Percentiles rank a stretch among this genome's conserved stretches.
Conservation (phyloP, 1,284 basidiomycete genomes). For the Thecaphora thlaspeos region DNA sequence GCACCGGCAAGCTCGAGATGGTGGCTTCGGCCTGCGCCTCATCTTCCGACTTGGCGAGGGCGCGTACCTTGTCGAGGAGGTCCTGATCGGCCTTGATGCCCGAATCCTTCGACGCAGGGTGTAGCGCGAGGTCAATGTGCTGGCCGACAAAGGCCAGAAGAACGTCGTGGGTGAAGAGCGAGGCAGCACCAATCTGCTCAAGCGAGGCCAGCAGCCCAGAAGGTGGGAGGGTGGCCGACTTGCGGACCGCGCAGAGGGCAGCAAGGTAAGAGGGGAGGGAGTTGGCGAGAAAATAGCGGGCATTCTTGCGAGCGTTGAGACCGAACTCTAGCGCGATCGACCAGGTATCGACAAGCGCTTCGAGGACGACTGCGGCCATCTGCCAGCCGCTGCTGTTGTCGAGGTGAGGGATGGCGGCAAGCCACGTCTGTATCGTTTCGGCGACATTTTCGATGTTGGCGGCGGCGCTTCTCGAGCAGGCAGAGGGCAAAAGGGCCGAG, state of each 20-base stretch:
- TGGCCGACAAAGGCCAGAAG: conserved; percentile 4
- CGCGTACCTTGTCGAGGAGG: neutral
- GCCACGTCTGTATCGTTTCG: conserved; percentile 32
- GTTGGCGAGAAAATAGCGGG: conserved; percentile 26
- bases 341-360: conserved; percentile 23
- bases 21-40: neutral
- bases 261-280: conserved; percentile 15
- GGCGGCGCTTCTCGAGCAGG: conserved; percentile 32
- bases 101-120: neutral
- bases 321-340: conserved; percentile 30
- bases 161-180: conserved; percentile 32
- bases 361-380: conserved; percentile 4
- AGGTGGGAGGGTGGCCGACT: neutral
- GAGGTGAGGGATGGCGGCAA: conserved; percentile 14
- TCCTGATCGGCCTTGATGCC: neutral
- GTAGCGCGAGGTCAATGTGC: neutral
- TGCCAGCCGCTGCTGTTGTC: neutral
- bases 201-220: conserved; percentile 8
- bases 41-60: neutral
- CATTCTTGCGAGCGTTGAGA: conserved; percentile 38
- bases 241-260: conserved; percentile 7
- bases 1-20: neutral
- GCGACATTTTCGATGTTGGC: conserved; percentile 40
- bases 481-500: conserved; percentile 18
- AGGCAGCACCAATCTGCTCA: conserved; percentile 16